These are phyloP conservation scores for Teratosphaeria nubilosa DNA, from an alignment of 2,329 filamentous ascomycete species.

Conservation along the genomic window DNA sequence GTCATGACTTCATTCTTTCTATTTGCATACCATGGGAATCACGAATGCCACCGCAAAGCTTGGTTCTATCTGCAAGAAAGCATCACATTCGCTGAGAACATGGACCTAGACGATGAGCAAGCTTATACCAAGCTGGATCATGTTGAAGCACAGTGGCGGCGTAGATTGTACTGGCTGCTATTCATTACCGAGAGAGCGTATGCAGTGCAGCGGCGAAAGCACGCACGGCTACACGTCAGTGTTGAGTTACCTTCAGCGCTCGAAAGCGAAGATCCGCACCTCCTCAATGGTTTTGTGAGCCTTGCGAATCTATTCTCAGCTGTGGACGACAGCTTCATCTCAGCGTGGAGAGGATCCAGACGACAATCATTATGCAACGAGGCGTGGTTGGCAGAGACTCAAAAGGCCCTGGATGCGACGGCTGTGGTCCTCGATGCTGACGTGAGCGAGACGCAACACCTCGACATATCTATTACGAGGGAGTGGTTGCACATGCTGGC, in stretches of 20 bases:
- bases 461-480: slow-evolving; percentile 25
- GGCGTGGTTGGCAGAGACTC: slow-evolving; percentile 25
- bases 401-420: slow-evolving; percentile 24
- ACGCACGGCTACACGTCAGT: slow-evolving; percentile 22
- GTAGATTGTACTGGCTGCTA: slow-evolving; percentile 27
- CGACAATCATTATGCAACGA: slow-evolving; percentile 25
- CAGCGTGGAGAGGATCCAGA: slow-evolving; percentile 24
- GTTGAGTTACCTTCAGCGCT: slow-evolving; percentile 24
- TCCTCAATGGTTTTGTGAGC: slow-evolving; percentile 27
- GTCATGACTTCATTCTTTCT: slow-evolving; percentile 28
- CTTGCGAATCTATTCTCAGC: slow-evolving; percentile 26
- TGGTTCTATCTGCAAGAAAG: slow-evolving; percentile 28
- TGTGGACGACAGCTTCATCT: slow-evolving; percentile 27
- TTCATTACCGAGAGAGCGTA: slow-evolving; percentile 29
- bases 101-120: slow-evolving; percentile 25
- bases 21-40: slow-evolving; percentile 27
- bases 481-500: slow-evolving; percentile 28
- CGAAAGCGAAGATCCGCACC: slow-evolving; percentile 23
- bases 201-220: slow-evolving; percentile 26
- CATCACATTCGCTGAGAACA: slow-evolving; percentile 24
- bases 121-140: slow-evolving; percentile 22
- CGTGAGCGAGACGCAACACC: slow-evolving; percentile 25
- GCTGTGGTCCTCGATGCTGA: slow-evolving; percentile 16
- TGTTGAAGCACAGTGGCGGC: slow-evolving; percentile 24
- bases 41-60: slow-evolving; percentile 22